phyloP scores from a whole-genome alignment of 1,284 basidiomycete species.

The Cryptococcus jaspeensis region DNA sequence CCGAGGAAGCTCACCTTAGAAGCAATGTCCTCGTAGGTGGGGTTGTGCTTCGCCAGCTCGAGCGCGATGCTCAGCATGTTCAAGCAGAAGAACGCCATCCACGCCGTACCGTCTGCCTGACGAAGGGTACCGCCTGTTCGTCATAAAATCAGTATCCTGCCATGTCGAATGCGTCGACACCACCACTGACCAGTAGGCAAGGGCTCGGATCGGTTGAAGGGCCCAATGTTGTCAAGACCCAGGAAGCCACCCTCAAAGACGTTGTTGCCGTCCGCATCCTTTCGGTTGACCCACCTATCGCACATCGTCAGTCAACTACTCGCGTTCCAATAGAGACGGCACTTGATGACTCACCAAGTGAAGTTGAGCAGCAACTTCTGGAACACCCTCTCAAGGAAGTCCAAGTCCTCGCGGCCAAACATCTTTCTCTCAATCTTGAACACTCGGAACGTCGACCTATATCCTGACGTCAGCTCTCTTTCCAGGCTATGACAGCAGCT shows the following conservation, averaged over 20 bases:
- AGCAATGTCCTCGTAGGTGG: slow-evolving; percentile 98
- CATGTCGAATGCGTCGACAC: slow-evolving; percentile 41
- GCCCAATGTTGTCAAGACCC: slow-evolving; percentile 95
- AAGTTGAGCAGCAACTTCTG: slow-evolving; percentile 96
- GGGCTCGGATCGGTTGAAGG: slow-evolving; percentile 96
- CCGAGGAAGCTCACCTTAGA: slow-evolving; percentile 66
- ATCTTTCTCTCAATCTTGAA: slow-evolving; percentile 98
- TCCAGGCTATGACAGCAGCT: not conserved
- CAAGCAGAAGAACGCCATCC: slow-evolving; percentile 98
- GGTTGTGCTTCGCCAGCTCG: slow-evolving; percentile 95
- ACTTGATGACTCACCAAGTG: slow-evolving; percentile 65
- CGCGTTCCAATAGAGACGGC: too few species aligned
- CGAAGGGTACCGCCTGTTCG: slow-evolving; percentile 76
- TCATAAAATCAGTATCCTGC: slow-evolving; percentile 77
- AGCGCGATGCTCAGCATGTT: slow-evolving; percentile 98
- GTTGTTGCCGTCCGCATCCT: slow-evolving; percentile 90
- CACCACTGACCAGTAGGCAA: slow-evolving; percentile 74
- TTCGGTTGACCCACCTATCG: slow-evolving; percentile 92
- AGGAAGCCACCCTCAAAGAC: slow-evolving; percentile 98
- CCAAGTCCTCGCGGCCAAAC: slow-evolving; percentile 82
- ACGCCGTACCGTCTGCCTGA: slow-evolving; percentile 96
- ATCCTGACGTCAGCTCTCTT: not conserved
- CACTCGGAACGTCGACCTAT: slow-evolving; percentile 78
- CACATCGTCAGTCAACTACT: slow-evolving; percentile 4
- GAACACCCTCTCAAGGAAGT: slow-evolving; percentile 96